These are phyloP conservation scores for Talaromyces rugulosus DNA, from an alignment of 2,329 filamentous ascomycete genomes.

Conservation along the genomic window DNA sequence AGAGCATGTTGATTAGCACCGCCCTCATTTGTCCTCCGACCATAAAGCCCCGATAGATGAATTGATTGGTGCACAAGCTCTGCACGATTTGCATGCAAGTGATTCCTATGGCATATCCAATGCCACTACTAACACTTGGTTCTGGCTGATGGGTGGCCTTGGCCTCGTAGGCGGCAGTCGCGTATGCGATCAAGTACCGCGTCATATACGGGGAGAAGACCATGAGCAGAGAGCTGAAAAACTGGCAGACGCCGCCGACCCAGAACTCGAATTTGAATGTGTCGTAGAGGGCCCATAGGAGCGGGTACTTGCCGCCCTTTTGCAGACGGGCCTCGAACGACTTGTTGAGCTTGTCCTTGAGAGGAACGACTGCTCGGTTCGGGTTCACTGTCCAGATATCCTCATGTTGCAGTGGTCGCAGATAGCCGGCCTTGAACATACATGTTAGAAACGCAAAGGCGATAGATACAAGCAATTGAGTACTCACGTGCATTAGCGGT, in stretches of 20 bases:
- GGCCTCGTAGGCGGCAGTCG: slow-evolving; percentile 71
- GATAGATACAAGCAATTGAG: slow-evolving; percentile 4
- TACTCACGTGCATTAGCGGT: slow-evolving; percentile 71
- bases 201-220: slow-evolving; percentile 81
- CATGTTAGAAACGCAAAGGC: not conserved
- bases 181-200: slow-evolving; percentile 81
- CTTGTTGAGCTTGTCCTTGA: slow-evolving; percentile 62
- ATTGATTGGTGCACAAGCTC: slow-evolving; percentile 79
- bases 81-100: slow-evolving; percentile 80
- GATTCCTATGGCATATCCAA: slow-evolving; percentile 81
- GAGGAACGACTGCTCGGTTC: slow-evolving; percentile 63
- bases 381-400: slow-evolving; percentile 92
- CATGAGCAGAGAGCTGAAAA: slow-evolving; percentile 67
- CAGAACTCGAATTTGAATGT: slow-evolving; percentile 82
- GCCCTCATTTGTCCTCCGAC: slow-evolving; percentile 79
- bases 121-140: slow-evolving; percentile 68
- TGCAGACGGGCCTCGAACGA: slow-evolving; percentile 67
- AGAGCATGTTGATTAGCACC: slow-evolving; percentile 79
- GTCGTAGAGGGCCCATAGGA: slow-evolving; percentile 79
- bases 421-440: slow-evolving; percentile 67
- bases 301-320: slow-evolving; percentile 65
- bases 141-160: slow-evolving; percentile 46
- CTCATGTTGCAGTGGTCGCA: slow-evolving; percentile 72
- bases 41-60: slow-evolving; percentile 89
- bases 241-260: slow-evolving; percentile 72